Conservation (phyloP, 768 basidiomycete species). For the Trametes punicea region DNA sequence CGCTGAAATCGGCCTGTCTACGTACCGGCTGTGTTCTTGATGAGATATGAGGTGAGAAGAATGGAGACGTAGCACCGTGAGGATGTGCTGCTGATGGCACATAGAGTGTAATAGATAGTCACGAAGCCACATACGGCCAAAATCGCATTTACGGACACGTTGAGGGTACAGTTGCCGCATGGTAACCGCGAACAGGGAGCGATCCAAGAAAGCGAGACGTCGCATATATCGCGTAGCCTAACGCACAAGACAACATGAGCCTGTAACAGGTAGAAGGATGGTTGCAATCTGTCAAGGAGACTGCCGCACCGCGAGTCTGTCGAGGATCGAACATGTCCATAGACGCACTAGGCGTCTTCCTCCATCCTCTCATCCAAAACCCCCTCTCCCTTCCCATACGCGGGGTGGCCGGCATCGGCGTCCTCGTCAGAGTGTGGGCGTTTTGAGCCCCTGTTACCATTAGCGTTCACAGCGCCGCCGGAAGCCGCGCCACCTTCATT, state of each 20-base stretch:
- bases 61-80: neutral
- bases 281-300: slow-evolving; percentile 5
- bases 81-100: neutral
- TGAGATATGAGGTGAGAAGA: slow-evolving; percentile 13
- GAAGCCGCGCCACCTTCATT: slow-evolving; percentile 15
- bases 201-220: slow-evolving; percentile 9
- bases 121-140: slow-evolving; percentile 15
- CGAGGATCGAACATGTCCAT: neutral
- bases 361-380: slow-evolving; percentile 21
- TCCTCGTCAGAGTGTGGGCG: slow-evolving; percentile 23
- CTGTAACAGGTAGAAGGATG: slow-evolving; percentile 1
- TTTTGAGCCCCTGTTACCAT: slow-evolving; percentile 18
- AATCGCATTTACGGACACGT: neutral
- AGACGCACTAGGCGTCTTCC: slow-evolving; percentile 18
- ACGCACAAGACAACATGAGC: neutral
- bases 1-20: neutral
- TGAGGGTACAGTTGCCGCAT: slow-evolving; percentile 8
- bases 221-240: slow-evolving; percentile 4
- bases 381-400: slow-evolving; percentile 11
- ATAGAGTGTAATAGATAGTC: slow-evolving; percentile 8
- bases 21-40: neutral
- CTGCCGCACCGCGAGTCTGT: slow-evolving; percentile 5
- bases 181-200: neutral
- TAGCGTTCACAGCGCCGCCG: slow-evolving; percentile 7
- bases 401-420: slow-evolving; percentile 16